Conservation (phyloP, 1,139 yeast genomes). For the Hansenula lynferdii region DNA sequence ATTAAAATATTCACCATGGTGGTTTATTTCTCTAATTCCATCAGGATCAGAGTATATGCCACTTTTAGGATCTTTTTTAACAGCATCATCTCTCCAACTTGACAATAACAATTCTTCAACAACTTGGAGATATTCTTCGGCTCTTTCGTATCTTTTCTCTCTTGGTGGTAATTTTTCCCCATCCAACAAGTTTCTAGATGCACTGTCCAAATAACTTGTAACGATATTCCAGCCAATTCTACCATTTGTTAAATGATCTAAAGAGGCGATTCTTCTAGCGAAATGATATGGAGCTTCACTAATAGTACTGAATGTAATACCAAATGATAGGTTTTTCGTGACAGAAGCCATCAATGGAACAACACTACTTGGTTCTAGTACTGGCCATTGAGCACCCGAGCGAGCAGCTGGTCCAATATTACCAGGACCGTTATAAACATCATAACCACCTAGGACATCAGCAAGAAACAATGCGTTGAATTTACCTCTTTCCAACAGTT, state of each 20-base stretch:
- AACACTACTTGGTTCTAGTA: conserved; percentile 32
- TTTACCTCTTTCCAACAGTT: conserved; percentile 37
- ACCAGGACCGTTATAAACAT: conserved; percentile 33
- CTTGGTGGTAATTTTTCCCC: conserved; percentile 36
- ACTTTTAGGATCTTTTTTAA: conserved; percentile 25
- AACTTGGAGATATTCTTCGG: conserved; percentile 34
- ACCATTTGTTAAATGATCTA: conserved; percentile 35
- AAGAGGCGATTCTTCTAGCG: conserved; percentile 33
- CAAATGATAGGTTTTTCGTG: conserved; percentile 32
- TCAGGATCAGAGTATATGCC: conserved; percentile 32
- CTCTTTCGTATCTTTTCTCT: conserved; percentile 33
- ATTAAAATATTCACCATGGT: conserved; percentile 30
- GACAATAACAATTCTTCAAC: conserved; percentile 32
- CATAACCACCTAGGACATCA: conserved; percentile 39
- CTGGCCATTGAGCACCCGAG: conserved; percentile 36
- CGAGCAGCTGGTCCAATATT: conserved; percentile 27
- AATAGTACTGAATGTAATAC: conserved; percentile 36
- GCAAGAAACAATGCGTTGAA: conserved; percentile 41
- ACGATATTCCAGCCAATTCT: conserved; percentile 41
- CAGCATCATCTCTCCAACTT: conserved; percentile 39
- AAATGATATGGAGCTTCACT: conserved; percentile 37
- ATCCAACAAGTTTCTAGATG: conserved; percentile 30
- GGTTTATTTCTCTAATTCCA: conserved; percentile 31
- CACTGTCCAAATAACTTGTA: conserved; percentile 35
- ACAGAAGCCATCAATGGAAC: conserved; percentile 38